Evolutionary conservation across 2,329 filamentous ascomycete genomes (phyloP), one percentile per base, ranked within the genome.

Genomic region (Escovopsis weberi): DNA sequence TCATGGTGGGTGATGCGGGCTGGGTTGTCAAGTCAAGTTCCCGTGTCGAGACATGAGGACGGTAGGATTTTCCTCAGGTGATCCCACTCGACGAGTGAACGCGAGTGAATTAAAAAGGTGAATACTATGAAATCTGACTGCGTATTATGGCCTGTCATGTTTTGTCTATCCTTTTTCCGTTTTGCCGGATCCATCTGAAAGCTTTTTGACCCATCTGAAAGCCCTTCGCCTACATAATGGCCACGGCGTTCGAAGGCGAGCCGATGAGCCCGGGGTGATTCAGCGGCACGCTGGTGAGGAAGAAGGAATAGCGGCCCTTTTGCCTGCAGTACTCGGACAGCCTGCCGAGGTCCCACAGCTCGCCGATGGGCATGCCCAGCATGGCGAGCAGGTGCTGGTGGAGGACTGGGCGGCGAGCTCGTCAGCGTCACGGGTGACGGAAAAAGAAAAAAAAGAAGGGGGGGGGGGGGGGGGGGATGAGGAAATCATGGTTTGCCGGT

Each of bases 231-330:
- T 15, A 68, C 33, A 69, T 64, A 6, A 73, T 61, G 2, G 68
- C 69, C 10, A 71, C 37, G 1, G 65, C 66, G 47, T 70, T 72
- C 32, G 67, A 65, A 23, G 68, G 69, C 26, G 64, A 70, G 2
- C 60, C 65, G 2, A 73, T 57, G 2, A 70, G 53, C 2, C 74
- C 70, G 6, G 69, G 68, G 37, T 74, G 68, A 52, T 80, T 79
- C 32, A 77, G 58, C 1, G 77, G 75, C 12, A 65, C 66, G 47
- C 73, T 78, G 0, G 71, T 74, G 23, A 82, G 65, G 59, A 82
- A 69, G 52, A 82, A 82, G 5, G 65, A 70, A 60, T 75, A 81
- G 30, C 69, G 62, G 12, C 63, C 59, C 42, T 66, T 64, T 54
- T 66, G 62, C 53, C 66, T 66, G 53, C 76, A 77, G 39, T 72